These are phyloP conservation scores for Plasmodium gonderi DNA, from an alignment of 169 alveolate genomes.

Conservation along the genomic window DNA sequence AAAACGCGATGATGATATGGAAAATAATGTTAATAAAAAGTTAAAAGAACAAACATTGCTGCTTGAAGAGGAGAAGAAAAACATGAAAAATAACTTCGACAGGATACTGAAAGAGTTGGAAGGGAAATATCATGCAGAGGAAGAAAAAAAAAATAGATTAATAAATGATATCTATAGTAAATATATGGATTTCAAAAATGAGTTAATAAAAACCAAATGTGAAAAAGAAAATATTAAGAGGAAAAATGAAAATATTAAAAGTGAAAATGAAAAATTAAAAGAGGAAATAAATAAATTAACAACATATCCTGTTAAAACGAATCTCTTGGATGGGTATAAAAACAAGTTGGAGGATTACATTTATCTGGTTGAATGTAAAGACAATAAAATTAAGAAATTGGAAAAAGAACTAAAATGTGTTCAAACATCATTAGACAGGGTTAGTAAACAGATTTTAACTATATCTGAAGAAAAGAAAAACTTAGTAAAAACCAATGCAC, in stretches of 20 bases:
- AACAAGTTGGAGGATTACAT: slow-evolving; percentile 46
- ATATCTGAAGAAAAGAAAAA: slow-evolving; percentile 24
- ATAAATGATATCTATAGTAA: slow-evolving; percentile 28
- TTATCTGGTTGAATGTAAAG: slow-evolving; percentile 13
- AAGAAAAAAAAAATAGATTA: slow-evolving; percentile 45
- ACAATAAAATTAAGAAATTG: slow-evolving; percentile 23
- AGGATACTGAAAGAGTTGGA: slow-evolving; percentile 1
- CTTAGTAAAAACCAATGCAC: background rate
- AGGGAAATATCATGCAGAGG: slow-evolving; percentile 15
- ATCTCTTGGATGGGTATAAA: slow-evolving; percentile 16
- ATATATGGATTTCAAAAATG: slow-evolving; percentile 56
- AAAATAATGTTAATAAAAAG: background rate
- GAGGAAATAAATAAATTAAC: slow-evolving; percentile 10
- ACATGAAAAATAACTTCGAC: slow-evolving; percentile 15
- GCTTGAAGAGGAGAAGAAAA: slow-evolving; percentile 36
- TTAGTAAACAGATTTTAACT: background rate
- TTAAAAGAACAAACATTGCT: slow-evolving; percentile 8
- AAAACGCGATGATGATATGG: background rate
- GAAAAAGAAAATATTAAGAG: slow-evolving; percentile 14
- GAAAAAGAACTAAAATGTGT: slow-evolving; percentile 11
- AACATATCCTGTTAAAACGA: slow-evolving; percentile 7
- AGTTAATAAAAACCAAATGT: slow-evolving; percentile 7
- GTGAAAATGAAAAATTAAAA: slow-evolving; percentile 33
- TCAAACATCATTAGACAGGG: background rate
- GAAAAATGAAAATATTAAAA: slow-evolving; percentile 18